phyloP scores from a whole-genome alignment of 129 eudicot genomes.

The Arctium lappa region DNA sequence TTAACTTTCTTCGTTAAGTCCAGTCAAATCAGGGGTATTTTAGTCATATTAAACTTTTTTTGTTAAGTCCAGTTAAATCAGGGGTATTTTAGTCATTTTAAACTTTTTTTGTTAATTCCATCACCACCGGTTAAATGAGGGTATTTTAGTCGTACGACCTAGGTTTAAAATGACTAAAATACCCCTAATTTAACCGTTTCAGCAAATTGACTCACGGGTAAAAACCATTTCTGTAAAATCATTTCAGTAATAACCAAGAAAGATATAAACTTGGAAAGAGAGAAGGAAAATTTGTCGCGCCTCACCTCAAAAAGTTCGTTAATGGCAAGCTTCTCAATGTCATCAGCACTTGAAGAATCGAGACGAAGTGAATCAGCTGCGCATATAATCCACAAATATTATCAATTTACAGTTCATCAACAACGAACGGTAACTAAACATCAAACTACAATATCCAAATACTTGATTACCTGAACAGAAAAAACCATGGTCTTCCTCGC shows the following conservation, averaged over 20 bases:
- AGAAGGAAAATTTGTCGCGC: background rate
- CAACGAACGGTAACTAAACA: background rate
- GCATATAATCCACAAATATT: slow-evolving; percentile 1
- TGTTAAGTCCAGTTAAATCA: no score
- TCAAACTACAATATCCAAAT: background rate
- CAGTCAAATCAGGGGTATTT: no score
- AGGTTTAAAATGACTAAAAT: no score
- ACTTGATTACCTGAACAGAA: slow-evolving; percentile 68
- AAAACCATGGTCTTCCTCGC: slow-evolving; percentile 89
- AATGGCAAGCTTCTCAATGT: slow-evolving; percentile 71
- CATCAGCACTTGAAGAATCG: slow-evolving; percentile 66
- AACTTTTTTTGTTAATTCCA: no score
- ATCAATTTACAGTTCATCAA: background rate
- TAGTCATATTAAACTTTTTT: no score
- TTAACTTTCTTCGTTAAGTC: no score
- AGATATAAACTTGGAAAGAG: background rate
- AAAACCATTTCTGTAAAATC: no score
- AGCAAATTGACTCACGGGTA: no score
- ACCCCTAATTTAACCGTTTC: no score
- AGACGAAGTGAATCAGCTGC: slow-evolving; percentile 81
- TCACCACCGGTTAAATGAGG: no score
- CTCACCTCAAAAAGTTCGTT: slow-evolving; percentile 79
- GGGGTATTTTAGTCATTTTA: no score
- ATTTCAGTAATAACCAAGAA: background rate
- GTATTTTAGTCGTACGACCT: no score